Conservation (phyloP, 768 basidiomycete species). For the Leccinum barrowsii region DNA sequence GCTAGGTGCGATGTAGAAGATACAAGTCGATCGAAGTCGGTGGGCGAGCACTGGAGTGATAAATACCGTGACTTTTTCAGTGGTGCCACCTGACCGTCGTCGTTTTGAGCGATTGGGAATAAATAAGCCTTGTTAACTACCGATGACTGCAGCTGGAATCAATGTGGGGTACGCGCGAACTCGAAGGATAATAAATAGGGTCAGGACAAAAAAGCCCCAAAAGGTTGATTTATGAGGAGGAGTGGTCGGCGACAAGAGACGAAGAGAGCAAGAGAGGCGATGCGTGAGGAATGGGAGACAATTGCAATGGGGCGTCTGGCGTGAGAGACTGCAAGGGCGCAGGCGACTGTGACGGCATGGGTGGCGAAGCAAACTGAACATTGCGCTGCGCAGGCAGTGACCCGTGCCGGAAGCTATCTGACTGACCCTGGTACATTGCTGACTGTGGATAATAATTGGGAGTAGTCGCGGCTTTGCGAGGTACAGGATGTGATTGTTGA, state of each 20-base stretch:
- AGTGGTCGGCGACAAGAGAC: constrained; percentile 18
- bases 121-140: constrained; percentile 28
- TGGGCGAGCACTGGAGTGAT: constrained; percentile 13
- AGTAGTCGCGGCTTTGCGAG: constrained; percentile 32
- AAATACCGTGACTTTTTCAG: constrained; percentile 26
- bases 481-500: constrained; percentile 31
- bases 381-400: constrained; percentile 31
- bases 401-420: constrained; percentile 29
- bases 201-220: constrained; percentile 14
- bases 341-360: constrained; percentile 29
- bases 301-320: constrained; percentile 19
- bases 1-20: constrained; percentile 24
- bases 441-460: constrained; percentile 34
- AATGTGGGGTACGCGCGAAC: constrained; percentile 16
- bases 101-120: constrained; percentile 29
- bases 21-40: constrained; percentile 24
- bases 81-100: constrained; percentile 22
- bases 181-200: constrained; percentile 29
- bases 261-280: constrained; percentile 27
- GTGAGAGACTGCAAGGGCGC: constrained; percentile 25
- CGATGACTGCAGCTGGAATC: constrained; percentile 10
- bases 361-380: constrained; percentile 28
- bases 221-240: constrained; percentile 16
- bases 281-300: constrained; percentile 25
- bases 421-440: constrained; percentile 26